These are phyloP conservation scores for Rhynchosporium secalis DNA, from an alignment of 2,329 filamentous ascomycete species.

Conservation along the genomic window DNA sequence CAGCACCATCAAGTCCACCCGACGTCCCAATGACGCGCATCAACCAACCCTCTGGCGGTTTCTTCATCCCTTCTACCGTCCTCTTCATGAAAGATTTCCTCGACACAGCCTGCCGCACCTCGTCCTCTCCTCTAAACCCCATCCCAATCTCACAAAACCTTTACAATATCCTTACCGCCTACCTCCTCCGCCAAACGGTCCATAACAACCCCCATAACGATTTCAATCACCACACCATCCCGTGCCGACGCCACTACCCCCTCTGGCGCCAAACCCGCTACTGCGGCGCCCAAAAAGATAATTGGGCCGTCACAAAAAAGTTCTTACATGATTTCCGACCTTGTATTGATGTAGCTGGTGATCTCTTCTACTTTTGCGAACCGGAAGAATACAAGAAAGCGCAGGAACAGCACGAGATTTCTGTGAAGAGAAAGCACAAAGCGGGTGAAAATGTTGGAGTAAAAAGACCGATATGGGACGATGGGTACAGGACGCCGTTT, in stretches of 20 bases:
- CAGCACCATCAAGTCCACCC: background rate
- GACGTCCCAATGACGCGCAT: background rate
- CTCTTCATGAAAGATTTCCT: background rate
- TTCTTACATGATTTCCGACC: background rate
- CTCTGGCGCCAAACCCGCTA: background rate
- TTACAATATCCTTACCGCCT: background rate
- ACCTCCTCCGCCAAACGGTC: background rate
- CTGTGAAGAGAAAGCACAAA: background rate
- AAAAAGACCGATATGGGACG: background rate
- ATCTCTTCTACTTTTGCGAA: background rate
- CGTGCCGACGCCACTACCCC: too few relatives aligned
- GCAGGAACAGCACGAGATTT: background rate
- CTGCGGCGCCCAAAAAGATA: background rate
- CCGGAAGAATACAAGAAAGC: background rate
- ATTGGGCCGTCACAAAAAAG: background rate
- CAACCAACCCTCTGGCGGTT: background rate
- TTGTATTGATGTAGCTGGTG: background rate
- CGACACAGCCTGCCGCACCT: background rate
- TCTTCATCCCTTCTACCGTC: background rate
- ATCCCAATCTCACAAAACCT: background rate
- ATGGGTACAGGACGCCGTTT: background rate
- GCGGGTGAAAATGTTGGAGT: background rate
- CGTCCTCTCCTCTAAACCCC: too few relatives aligned
- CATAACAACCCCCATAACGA: too few relatives aligned
- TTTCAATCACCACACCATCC: too few relatives aligned